phyloP scores from a whole-genome alignment of 192 early-diverging fungal genomes.

The Lobosporangium transversale region DNA sequence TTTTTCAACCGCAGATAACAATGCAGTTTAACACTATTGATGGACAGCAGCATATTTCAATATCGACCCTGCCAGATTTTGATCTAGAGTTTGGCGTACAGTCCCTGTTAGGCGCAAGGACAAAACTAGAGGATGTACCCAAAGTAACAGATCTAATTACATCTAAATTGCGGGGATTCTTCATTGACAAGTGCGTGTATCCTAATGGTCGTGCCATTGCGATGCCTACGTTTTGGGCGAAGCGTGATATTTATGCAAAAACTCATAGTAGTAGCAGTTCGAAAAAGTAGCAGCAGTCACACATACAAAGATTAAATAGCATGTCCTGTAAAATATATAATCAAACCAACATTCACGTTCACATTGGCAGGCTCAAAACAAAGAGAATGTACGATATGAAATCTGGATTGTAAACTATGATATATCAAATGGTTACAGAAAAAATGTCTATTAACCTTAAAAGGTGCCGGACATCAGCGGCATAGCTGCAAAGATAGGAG shows the following conservation, averaged over 20 bases:
- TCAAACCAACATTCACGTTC: neutral
- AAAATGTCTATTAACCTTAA: too few relatives aligned
- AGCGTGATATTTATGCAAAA: constrained; percentile 54
- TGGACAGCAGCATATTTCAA: constrained; percentile 61
- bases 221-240: constrained; percentile 68
- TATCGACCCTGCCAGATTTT: constrained; percentile 72
- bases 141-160: constrained; percentile 91
- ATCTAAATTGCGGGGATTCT: constrained; percentile 70
- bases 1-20: constrained; percentile 50
- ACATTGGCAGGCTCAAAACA: too few relatives aligned
- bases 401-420: too few relatives aligned
- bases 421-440: too few relatives aligned
- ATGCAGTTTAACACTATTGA: constrained; percentile 54
- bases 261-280: constrained; percentile 22
- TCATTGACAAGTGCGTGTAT: constrained; percentile 80
- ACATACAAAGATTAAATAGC: neutral
- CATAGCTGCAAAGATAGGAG: neutral
- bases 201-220: constrained; percentile 75
- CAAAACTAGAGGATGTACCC: constrained; percentile 96
- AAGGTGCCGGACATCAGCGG: neutral
- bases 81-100: constrained; percentile 88
- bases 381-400: too few relatives aligned
- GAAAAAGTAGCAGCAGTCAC: constrained; percentile 1
- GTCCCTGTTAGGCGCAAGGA: constrained; percentile 92
- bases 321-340: constrained; percentile 3